Conservation (phyloP, 2,329 filamentous ascomycete genomes). For the Akanthomyces muscarius region DNA sequence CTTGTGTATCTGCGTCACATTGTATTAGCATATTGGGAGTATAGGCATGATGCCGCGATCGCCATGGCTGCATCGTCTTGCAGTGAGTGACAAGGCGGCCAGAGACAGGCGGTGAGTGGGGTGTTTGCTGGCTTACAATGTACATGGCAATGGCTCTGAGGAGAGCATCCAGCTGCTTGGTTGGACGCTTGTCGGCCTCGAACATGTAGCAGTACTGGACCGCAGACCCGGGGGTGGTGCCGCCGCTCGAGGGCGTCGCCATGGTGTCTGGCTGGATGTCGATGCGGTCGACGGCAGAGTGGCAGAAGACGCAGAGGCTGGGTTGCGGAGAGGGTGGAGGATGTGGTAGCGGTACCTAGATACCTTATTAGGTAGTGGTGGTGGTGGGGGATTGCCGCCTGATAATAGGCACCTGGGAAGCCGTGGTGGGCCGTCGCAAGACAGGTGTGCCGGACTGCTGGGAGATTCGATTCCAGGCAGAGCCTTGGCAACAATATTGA, state of each 20-base stretch:
- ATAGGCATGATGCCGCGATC: neutral
- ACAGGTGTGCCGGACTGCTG: too few relatives aligned
- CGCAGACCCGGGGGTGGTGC: constrained; percentile 14
- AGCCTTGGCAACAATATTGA: neutral
- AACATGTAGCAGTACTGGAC: constrained; percentile 64
- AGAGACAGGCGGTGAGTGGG: constrained; percentile 13
- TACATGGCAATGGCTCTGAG: constrained; percentile 64
- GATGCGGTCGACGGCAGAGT: constrained; percentile 11
- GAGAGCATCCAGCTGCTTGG: constrained; percentile 62
- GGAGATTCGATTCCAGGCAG: neutral
- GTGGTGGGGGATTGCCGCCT: constrained; percentile 13
- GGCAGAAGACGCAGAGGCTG: constrained; percentile 2
- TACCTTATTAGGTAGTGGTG: too few relatives aligned
- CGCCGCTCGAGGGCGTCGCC: constrained; percentile 24
- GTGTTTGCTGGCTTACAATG: constrained; percentile 54
- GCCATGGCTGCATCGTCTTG: neutral
- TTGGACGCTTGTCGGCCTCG: constrained; percentile 62
- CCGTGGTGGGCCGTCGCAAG: neutral
- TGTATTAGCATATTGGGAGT: neutral
- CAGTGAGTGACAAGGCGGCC: neutral
- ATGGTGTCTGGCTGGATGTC: constrained; percentile 19
- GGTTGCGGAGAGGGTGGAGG: constrained; percentile 16
- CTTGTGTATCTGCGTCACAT: constrained; percentile 44
- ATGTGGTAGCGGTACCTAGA: neutral
- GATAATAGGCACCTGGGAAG: neutral